Percentiles rank a stretch among this genome's conserved stretches.
These are phyloP conservation scores for Gloeopeniophorella convolvens DNA, from an alignment of 768 basidiomycete genomes.

Conservation along the genomic window DNA sequence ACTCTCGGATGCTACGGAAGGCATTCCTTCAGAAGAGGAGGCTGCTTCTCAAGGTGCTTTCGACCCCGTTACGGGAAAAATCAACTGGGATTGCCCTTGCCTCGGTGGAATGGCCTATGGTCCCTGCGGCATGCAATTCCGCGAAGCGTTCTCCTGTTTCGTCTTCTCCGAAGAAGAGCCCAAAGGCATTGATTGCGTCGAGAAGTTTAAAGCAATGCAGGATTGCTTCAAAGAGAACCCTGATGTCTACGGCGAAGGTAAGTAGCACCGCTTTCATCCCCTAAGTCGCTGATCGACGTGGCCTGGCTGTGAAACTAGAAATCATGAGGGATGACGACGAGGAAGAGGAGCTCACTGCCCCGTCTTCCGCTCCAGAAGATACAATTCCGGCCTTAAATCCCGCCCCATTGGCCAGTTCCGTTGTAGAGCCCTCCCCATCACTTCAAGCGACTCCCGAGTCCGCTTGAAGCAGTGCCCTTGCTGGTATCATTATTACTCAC, in stretches of 20 bases:
- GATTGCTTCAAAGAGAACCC: conserved; percentile 95
- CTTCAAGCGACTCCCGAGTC: neutral
- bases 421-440: neutral
- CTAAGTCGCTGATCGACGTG: conserved; percentile 1
- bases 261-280: conserved; percentile 25
- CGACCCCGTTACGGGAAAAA: conserved; percentile 96
- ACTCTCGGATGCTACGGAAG: conserved; percentile 11
- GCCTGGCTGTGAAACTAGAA: conserved; percentile 7
- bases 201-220: conserved; percentile 97
- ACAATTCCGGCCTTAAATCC: neutral
- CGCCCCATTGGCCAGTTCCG: neutral
- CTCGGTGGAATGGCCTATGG: conserved; percentile 98
- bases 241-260: conserved; percentile 92
- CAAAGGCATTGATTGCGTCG: conserved; percentile 96
- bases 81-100: conserved; percentile 99
- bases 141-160: conserved; percentile 95
- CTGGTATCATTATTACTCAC: conserved; percentile 19
- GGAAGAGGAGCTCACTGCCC: conserved; percentile 8
- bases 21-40: conserved; percentile 23
- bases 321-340: conserved; percentile 19
- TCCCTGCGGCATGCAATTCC: conserved; percentile 89
- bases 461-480: neutral
- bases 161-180: conserved; percentile 91
- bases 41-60: conserved; percentile 51
- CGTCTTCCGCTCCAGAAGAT: neutral